Percentiles rank a stretch among this genome's conserved stretches.
Conservation (phyloP, 2,329 filamentous ascomycete species). For the Pseudogymnoascus sp. region DNA sequence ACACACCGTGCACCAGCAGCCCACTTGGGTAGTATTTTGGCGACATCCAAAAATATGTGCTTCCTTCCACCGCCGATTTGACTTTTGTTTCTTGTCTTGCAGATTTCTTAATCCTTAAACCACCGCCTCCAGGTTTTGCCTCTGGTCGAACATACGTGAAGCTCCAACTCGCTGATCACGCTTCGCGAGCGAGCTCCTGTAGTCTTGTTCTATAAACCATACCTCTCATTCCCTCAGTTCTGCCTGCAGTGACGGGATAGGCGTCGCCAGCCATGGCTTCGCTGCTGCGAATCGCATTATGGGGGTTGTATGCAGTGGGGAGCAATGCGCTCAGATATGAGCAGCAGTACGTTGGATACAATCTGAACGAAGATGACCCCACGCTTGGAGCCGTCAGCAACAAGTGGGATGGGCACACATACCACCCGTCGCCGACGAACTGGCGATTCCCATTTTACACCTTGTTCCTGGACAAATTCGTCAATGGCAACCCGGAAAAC, state of each 20-base stretch:
- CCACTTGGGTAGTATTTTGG: constrained; percentile 5
- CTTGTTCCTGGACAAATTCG: constrained; percentile 55
- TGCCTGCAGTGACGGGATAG: not conserved
- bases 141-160: not conserved
- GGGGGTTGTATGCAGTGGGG: not conserved
- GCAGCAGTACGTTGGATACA: constrained; percentile 38
- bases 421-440: constrained; percentile 48
- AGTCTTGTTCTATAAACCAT: not conserved
- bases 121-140: not conserved
- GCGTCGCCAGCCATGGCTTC: constrained; percentile 8
- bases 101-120: constrained; percentile 7
- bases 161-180: not conserved
- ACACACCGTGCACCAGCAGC: constrained; percentile 7
- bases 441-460: constrained; percentile 62
- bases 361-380: constrained; percentile 43
- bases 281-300: not conserved
- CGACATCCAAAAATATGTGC: constrained; percentile 2
- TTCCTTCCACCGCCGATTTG: constrained; percentile 6
- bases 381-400: constrained; percentile 30
- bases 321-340: constrained; percentile 13
- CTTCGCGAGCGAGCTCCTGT: not conserved
- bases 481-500: constrained; percentile 58
- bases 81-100: constrained; percentile 1
- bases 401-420: constrained; percentile 45
- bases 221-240: not conserved